These are phyloP conservation scores for Arctium minus DNA, from an alignment of 129 eudicot species.

Conservation along the genomic window DNA sequence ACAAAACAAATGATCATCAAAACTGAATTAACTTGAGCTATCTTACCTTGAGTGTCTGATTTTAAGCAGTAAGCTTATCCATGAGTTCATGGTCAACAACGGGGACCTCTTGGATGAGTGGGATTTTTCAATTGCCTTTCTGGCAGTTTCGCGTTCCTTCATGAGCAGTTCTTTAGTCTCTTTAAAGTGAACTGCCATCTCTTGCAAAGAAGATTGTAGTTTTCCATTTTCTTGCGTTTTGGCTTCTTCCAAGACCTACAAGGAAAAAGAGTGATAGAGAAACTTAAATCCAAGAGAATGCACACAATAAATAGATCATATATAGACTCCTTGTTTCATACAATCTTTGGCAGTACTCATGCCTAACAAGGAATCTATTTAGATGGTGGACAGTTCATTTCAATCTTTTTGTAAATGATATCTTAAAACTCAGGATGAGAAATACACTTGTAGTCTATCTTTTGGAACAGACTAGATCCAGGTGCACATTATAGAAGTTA, in stretches of 20 bases:
- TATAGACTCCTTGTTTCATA: background rate
- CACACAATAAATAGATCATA: background rate
- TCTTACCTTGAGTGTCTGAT: conserved; percentile 63
- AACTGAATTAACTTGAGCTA: background rate
- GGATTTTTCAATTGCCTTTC: conserved; percentile 43
- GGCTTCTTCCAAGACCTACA: conserved; percentile 63
- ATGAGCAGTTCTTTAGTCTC: conserved; percentile 55
- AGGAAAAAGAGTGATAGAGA: background rate
- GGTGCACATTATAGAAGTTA: background rate
- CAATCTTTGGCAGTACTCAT: no score
- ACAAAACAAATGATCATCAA: background rate
- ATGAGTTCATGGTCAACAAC: conserved; percentile 52
- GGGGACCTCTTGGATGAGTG: conserved; percentile 58
- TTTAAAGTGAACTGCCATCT: conserved; percentile 46
- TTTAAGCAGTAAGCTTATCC: conserved; percentile 62
- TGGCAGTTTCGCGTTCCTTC: conserved; percentile 55
- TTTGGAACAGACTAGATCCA: background rate
- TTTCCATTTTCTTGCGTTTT: conserved; percentile 60
- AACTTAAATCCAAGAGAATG: background rate
- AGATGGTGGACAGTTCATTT: no score
- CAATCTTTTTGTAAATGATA: no score
- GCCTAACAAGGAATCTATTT: no score
- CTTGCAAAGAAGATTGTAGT: conserved; percentile 58
- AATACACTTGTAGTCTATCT: no score
- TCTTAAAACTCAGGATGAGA: no score